Base-by-base conservation (phyloP, 129 eudicot genomes). In the Flaveria ramosissima region DNA sequence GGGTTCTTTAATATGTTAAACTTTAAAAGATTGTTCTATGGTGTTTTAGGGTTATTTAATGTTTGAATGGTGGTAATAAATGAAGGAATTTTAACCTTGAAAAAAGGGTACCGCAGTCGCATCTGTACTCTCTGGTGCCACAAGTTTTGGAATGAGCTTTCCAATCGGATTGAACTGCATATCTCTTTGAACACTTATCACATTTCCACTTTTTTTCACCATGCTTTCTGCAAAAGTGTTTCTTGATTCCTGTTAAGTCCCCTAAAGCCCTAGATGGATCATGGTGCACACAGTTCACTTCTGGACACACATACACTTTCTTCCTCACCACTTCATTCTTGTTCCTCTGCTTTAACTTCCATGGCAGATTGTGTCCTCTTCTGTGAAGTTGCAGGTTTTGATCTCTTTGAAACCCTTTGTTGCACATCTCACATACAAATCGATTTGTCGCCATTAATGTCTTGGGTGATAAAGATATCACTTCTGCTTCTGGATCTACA, bases 281-380 rank as follows among this genome's bases (percentile, higher is more conserved):
- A 80, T 89, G 90, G 75, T 89, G 96, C 36, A 89, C 89, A 77
- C 96, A 89, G 76, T 85, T 79, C 51, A 75, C 72, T 68, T 89
- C 90, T 57, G 96, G 96, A 83, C 96, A 89, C 51, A 89, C 90
- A 75, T 89, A 89, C 67, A 89, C 96, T 63, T 89, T 89, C 74
- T 89, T 89, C 83, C 81, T 85, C 63, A 89, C 86, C 16, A 77
- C 69, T 16, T 87, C 96, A 19, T 81, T 85, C 75, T 72, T 85
- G 73, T 76, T 74, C 63, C 96, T 87, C 70, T 89, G 96, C 88
- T 87, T 89, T 10, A 89, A 71, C 77, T 89, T 89, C 96, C 96
- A 90, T 88, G 96, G 96, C 74, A 90, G 80, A 65, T 88, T 90
- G 77, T 90, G 96, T 6, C 93, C 96, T 88, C 96, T 85, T 80